A percentile compares a stretch with the other conserved stretches of the same genome.
Evolutionary conservation across 1,284 basidiomycete species (phyloP).

Genomic region (Earliella scabrosa): DNA sequence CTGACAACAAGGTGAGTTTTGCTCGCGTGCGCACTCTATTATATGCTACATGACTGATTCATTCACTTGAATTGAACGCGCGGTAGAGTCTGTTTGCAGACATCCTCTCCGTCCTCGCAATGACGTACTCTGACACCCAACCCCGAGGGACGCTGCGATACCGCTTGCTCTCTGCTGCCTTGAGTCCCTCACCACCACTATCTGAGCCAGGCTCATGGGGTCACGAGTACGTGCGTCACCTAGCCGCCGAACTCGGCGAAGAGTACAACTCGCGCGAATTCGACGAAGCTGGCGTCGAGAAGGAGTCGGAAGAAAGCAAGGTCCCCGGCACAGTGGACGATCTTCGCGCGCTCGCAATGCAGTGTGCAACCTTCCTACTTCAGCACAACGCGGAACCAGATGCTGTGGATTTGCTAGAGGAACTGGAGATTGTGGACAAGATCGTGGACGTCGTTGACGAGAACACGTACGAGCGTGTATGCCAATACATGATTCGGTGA

Average conservation of each 20-base stretch:
- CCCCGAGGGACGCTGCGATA: slow-evolving; percentile 94
- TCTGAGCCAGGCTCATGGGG: slow-evolving; percentile 97
- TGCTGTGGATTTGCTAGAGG: slow-evolving; percentile 95
- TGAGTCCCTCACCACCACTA: slow-evolving; percentile 63
- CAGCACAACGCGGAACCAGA: slow-evolving; percentile 98
- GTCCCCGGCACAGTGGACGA: slow-evolving; percentile 67
- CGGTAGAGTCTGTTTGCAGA: slow-evolving; percentile 94
- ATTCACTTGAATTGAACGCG: background rate
- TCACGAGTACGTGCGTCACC: slow-evolving; percentile 98
- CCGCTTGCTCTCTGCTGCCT: slow-evolving; percentile 82
- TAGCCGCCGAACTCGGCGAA: slow-evolving; percentile 96
- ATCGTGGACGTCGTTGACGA: slow-evolving; percentile 82
- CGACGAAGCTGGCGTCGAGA: slow-evolving; percentile 38
- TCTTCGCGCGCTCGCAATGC: slow-evolving; percentile 78
- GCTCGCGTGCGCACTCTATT: too few species aligned
- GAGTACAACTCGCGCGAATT: slow-evolving; percentile 78
- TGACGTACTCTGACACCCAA: slow-evolving; percentile 99
- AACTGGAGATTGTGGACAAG: slow-evolving; percentile 89
- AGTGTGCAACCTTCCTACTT: slow-evolving; percentile 92
- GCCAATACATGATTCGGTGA: slow-evolving; percentile 95
- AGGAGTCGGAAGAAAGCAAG: slow-evolving; percentile 34
- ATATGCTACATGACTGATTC: too few species aligned
- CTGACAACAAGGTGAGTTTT: slow-evolving; percentile 86
- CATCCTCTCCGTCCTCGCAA: slow-evolving; percentile 98
- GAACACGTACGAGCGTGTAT: slow-evolving; percentile 93